Evolutionary conservation across 805 yeast genomes (phyloP), one percentile per base, ranked within the genome.

Genomic region (Candida boleticola): DNA sequence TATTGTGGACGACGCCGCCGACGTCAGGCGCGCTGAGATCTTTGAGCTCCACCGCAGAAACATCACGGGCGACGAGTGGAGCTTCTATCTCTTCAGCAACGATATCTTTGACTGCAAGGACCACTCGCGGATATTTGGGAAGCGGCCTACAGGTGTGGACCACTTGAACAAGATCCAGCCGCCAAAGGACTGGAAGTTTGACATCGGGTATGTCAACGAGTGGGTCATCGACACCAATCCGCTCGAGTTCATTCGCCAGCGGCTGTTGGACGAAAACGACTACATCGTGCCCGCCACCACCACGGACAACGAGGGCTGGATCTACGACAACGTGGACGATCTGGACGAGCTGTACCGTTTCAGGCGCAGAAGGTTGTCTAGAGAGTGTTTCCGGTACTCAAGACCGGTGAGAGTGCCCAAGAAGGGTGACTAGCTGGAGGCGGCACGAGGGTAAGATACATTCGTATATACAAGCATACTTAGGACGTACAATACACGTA

Each of bases 181-280:
- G 1, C 96, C 96, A 1, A 47, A 55, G 9, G 82, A 80, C 11
- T 89, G 97, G 97, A 69, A 71, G 44, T 89, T 80, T 57, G 82
- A 78, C 44, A 63, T 61, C 49, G 70, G 65, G 4, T 61, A 64
- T 21, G 76, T 74, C 21, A 73, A 75, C 34, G 66, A 68, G 9
- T 89, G 97, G 97, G 62, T 61, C 38, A 65, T 82, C 11, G 96
- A 89, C 53, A 51, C 54, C 13, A 59, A 76, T 32, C 80, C 83
- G 0, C 48, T 44, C 1, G 52, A 51, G 2, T 86, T 92, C 83
- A 66, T 80, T 4, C 37, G 48, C 0, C 77, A 72, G 20, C 66
- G 83, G 26, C 70, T 71, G 1, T 53, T 76, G 10, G 38, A 54
- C 31, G 44, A 40, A 4, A 29, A 38, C 16, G 26, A 29, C 1